Conservation (phyloP, 257 asterid species). For the Solanum etuberosum region DNA sequence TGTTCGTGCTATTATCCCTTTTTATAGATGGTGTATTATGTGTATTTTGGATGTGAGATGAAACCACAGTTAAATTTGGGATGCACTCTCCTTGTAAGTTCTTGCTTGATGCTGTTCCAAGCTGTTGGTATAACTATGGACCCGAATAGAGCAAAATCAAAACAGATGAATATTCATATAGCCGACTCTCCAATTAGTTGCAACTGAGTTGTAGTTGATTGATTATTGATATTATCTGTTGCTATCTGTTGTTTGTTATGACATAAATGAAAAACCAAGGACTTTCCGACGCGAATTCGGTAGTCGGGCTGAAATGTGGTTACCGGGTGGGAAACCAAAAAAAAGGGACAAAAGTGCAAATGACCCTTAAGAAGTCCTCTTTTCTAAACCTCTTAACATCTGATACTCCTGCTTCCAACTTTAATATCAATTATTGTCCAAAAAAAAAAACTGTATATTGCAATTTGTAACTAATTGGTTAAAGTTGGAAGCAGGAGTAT, state of each 20-base stretch:
- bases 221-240: neutral
- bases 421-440: neutral
- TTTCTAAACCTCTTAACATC: neutral
- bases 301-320: too few species aligned
- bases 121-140: neutral
- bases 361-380: neutral
- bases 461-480: neutral
- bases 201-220: neutral
- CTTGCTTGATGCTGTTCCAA: neutral
- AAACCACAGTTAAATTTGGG: neutral
- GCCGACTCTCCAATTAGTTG: neutral
- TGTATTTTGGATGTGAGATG: neutral
- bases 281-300: accelerated
- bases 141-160: neutral
- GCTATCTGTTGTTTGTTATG: neutral
- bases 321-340: too few species aligned
- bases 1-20: neutral
- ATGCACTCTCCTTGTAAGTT: neutral
- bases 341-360: neutral
- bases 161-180: neutral
- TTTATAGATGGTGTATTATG: neutral
- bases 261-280: neutral
- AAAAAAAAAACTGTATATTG: neutral
- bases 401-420: neutral
- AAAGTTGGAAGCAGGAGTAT: neutral